These are phyloP conservation scores for Pelargonium fulgidum DNA, from an alignment of 441 rosid species.

Conservation along the genomic window DNA sequence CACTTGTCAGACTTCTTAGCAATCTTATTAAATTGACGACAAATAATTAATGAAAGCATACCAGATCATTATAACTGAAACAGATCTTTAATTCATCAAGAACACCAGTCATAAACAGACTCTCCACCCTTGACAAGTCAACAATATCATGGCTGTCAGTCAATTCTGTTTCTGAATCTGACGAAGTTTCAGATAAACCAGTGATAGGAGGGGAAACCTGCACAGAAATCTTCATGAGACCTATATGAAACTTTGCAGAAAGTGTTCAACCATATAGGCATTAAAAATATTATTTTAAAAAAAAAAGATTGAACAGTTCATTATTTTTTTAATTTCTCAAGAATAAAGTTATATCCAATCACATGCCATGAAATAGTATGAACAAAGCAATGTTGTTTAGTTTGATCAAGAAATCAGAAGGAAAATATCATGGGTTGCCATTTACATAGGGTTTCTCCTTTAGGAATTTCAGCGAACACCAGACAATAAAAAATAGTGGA, in stretches of 20 bases:
- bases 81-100: constrained; percentile 88
- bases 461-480: background rate
- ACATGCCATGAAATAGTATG: background rate
- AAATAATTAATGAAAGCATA: constrained; percentile 24
- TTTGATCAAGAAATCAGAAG: background rate
- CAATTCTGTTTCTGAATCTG: constrained; percentile 65
- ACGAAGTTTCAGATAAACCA: constrained; percentile 84
- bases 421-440: background rate
- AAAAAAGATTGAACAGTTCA: background rate
- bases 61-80: constrained; percentile 66
- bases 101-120: constrained; percentile 69
- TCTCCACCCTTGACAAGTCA: constrained; percentile 51
- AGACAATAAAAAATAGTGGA: background rate
- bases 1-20: constrained; percentile 29
- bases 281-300: no score
- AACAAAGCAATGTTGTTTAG: background rate
- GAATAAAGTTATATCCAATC: background rate
- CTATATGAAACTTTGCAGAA: background rate
- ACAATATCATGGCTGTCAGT: constrained; percentile 31
- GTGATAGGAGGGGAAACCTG: constrained; percentile 86
- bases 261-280: no score
- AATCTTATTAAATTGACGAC: constrained; percentile 19
- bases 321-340: background rate
- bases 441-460: background rate
- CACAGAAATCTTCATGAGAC: constrained; percentile 17